A percentile compares a stretch with the other conserved stretches of the same genome.
Conservation (phyloP, 306 rosid genomes). For the Alnus rubra region DNA sequence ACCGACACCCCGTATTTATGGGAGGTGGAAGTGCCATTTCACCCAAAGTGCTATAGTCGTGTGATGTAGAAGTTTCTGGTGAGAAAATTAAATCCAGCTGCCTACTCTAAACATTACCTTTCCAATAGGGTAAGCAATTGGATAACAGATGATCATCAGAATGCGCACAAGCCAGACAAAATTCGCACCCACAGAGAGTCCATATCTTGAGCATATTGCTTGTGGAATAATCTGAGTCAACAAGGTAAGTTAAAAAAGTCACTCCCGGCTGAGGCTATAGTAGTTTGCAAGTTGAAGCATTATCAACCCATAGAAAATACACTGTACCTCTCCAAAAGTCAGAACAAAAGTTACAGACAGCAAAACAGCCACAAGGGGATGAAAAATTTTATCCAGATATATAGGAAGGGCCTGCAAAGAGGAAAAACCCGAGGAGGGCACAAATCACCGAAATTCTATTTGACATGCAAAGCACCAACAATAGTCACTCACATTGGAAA, state of each 20-base stretch:
- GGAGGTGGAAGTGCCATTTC: background rate
- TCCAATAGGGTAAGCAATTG: constrained; percentile 81
- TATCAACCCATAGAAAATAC: constrained; percentile 8
- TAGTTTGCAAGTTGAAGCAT: constrained; percentile 6
- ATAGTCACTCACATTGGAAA: background rate
- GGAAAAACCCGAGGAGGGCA: constrained; percentile 15
- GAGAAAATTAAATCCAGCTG: background rate
- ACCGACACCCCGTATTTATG: background rate
- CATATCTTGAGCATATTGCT: constrained; percentile 84
- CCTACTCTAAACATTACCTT: constrained; percentile 47
- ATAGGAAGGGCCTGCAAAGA: constrained; percentile 81
- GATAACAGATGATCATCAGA: constrained; percentile 76
- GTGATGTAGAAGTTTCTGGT: background rate
- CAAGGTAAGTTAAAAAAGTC: constrained; percentile 20
- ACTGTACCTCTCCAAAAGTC: constrained; percentile 73
- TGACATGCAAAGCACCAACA: background rate
- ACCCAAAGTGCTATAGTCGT: background rate
- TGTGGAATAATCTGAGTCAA: constrained; percentile 79
- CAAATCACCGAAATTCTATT: background rate
- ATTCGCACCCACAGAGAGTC: constrained; percentile 74
- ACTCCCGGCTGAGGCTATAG: constrained; percentile 21
- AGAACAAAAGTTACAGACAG: constrained; percentile 91
- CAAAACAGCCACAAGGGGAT: constrained; percentile 73
- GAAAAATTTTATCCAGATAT: constrained; percentile 76
- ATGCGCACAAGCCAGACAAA: constrained; percentile 79